These are phyloP conservation scores for Pyrenophora seminiperda DNA, from an alignment of 2,329 filamentous ascomycete species.

Conservation along the genomic window DNA sequence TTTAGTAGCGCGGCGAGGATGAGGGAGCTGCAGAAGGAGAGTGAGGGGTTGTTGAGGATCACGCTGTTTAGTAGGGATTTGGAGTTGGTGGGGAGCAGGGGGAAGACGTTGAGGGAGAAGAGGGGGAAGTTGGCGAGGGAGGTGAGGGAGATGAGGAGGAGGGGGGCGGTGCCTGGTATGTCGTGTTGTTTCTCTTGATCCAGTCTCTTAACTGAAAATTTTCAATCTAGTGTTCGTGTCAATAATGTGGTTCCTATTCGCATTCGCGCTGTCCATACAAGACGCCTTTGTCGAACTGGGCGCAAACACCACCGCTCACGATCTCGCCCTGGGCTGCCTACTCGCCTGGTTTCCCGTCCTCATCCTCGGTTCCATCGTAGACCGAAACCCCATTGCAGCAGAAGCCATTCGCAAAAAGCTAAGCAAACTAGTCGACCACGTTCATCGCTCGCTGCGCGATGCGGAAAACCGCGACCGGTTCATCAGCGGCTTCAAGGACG, in stretches of 20 bases:
- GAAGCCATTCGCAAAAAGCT: conserved; percentile 49
- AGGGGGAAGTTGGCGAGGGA: conserved; percentile 48
- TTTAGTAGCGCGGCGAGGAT: conserved; percentile 35
- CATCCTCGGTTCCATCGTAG: conserved; percentile 53
- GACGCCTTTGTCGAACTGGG: conserved; percentile 46
- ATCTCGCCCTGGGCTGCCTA: conserved; percentile 52
- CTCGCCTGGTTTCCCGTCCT: conserved; percentile 55
- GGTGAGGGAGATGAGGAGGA: conserved; percentile 48
- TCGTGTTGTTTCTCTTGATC: neutral
- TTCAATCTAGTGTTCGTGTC: conserved; percentile 44
- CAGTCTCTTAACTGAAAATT: conserved; percentile 7
- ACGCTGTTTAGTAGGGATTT: conserved; percentile 51
- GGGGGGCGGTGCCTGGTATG: conserved; percentile 47
- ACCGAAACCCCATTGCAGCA: conserved; percentile 53
- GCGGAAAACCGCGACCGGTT: conserved; percentile 33
- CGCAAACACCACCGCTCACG: conserved; percentile 51
- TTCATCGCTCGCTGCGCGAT: conserved; percentile 42
- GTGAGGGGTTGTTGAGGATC: conserved; percentile 49
- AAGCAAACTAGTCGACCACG: conserved; percentile 49
- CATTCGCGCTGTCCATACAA: conserved; percentile 46
- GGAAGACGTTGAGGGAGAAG: conserved; percentile 39
- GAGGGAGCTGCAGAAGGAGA: conserved; percentile 31
- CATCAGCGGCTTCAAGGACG: conserved; percentile 33
- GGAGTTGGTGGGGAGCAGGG: conserved; percentile 28
- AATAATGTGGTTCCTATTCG: conserved; percentile 52